A percentile compares a stretch with the other conserved stretches of the same genome.
Conservation (phyloP, 1,284 basidiomycete species). For the Irpex sp. region DNA sequence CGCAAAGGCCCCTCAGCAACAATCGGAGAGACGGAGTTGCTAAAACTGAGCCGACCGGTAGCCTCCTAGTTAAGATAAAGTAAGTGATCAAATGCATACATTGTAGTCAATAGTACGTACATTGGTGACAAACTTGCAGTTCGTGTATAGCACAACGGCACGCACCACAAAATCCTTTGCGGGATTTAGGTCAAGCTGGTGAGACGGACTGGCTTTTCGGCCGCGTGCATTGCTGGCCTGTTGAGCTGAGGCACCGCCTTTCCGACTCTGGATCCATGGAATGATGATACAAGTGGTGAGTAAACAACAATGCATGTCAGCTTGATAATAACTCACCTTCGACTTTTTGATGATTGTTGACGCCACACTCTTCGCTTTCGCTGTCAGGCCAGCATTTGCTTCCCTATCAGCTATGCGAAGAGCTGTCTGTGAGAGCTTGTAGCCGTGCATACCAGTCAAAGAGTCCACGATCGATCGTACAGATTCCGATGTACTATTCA, state of each 20-base stretch:
- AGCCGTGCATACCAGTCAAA: too few species aligned
- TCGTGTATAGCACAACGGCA: neutral
- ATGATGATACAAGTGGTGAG: neutral
- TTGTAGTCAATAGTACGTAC: neutral
- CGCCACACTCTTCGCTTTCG: too few species aligned
- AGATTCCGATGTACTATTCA: too few species aligned
- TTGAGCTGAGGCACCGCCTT: neutral
- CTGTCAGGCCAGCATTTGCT: too few species aligned
- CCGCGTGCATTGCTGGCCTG: too few species aligned
- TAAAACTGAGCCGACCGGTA: neutral
- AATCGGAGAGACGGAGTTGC: neutral
- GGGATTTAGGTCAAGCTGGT: neutral
- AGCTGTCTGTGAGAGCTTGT: too few species aligned
- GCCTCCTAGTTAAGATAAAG: neutral
- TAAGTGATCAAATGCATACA: neutral
- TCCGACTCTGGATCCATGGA: neutral
- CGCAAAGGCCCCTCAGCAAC: too few species aligned
- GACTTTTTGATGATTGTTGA: too few species aligned
- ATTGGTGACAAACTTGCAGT: neutral
- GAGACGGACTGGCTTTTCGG: neutral
- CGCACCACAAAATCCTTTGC: slow-evolving; percentile 2
- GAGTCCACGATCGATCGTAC: too few species aligned
- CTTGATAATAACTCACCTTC: neutral
- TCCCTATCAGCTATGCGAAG: too few species aligned
- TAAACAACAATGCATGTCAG: neutral